phyloP scores from a whole-genome alignment of 768 basidiomycete species.

The Phanerochaete carnosa region DNA sequence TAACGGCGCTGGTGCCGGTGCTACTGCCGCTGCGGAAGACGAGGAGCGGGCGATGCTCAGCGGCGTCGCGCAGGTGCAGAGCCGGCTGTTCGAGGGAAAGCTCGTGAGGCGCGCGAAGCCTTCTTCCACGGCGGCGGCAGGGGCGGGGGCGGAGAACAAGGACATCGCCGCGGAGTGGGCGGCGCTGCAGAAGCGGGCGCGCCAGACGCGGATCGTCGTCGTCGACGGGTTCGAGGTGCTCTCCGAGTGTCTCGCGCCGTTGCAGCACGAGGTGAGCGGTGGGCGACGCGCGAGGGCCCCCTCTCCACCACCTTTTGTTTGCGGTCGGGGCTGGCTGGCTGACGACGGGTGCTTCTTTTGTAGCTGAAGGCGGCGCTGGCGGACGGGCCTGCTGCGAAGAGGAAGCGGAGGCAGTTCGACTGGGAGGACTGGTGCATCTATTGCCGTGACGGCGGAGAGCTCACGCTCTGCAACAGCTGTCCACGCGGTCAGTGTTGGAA shows the following conservation, averaged over 20 bases:
- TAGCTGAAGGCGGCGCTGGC: slow-evolving; percentile 12
- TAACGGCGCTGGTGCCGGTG: slow-evolving; percentile 24
- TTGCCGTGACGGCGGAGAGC: slow-evolving; percentile 57
- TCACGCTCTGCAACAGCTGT: slow-evolving; percentile 45
- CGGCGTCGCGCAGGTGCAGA: slow-evolving; percentile 57
- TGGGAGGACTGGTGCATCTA: slow-evolving; percentile 58
- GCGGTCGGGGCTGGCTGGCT: background rate
- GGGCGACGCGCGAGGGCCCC: background rate
- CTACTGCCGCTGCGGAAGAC: slow-evolving; percentile 45
- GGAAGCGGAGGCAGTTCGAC: slow-evolving; percentile 38
- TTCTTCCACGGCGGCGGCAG: too few relatives aligned
- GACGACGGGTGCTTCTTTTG: background rate
- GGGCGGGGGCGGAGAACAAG: slow-evolving; percentile 31
- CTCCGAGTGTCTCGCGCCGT: slow-evolving; percentile 24
- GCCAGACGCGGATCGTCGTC: slow-evolving; percentile 36
- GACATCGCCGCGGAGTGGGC: slow-evolving; percentile 47
- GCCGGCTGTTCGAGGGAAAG: slow-evolving; percentile 56
- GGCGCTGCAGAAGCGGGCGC: slow-evolving; percentile 42
- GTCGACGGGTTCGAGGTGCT: slow-evolving; percentile 35
- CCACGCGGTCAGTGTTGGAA: slow-evolving; percentile 44
- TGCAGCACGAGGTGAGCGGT: slow-evolving; percentile 23
- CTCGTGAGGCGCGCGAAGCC: slow-evolving; percentile 22
- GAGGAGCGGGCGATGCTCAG: slow-evolving; percentile 49
- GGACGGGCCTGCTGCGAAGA: slow-evolving; percentile 24
- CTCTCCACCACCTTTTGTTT: background rate